Percentiles rank a stretch among this genome's conserved stretches.
phyloP scores from a whole-genome alignment of 1,139 yeast species.

The Saccharomyces hybrid region DNA sequence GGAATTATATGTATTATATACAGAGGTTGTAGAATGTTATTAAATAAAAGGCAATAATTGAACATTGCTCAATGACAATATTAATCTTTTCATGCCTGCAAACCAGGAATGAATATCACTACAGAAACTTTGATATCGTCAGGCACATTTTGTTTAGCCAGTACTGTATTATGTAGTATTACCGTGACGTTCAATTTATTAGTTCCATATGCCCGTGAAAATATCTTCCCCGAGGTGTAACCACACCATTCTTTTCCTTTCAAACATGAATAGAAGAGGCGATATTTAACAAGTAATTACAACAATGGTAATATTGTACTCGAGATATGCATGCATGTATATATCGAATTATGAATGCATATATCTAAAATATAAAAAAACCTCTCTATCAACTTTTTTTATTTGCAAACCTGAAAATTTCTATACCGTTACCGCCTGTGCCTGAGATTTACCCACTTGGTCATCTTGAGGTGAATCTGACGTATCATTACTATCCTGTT shows the following conservation, averaged over 20 bases:
- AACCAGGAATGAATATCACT: background rate
- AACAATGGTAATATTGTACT: background rate
- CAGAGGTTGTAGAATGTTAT: background rate
- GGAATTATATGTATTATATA: too few species aligned
- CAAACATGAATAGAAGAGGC: background rate
- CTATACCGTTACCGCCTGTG: background rate
- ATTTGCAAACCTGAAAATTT: background rate
- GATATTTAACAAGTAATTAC: background rate
- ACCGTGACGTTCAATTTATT: background rate
- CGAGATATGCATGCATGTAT: background rate
- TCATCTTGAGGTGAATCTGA: background rate
- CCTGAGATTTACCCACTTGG: background rate
- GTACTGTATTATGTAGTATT: background rate
- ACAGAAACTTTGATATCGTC: too few species aligned
- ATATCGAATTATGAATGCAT: background rate
- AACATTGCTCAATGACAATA: background rate
- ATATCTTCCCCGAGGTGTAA: background rate
- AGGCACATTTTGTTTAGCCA: background rate
- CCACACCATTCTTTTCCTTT: background rate
- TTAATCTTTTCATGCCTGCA: background rate
- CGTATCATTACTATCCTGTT: background rate
- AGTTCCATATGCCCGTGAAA: background rate
- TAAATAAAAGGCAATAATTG: background rate
- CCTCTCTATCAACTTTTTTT: background rate
- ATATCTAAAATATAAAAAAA: background rate